Evolutionary conservation across 2,329 filamentous ascomycete species (phyloP).

Genomic region (Neofusicoccum umdonicola): DNA sequence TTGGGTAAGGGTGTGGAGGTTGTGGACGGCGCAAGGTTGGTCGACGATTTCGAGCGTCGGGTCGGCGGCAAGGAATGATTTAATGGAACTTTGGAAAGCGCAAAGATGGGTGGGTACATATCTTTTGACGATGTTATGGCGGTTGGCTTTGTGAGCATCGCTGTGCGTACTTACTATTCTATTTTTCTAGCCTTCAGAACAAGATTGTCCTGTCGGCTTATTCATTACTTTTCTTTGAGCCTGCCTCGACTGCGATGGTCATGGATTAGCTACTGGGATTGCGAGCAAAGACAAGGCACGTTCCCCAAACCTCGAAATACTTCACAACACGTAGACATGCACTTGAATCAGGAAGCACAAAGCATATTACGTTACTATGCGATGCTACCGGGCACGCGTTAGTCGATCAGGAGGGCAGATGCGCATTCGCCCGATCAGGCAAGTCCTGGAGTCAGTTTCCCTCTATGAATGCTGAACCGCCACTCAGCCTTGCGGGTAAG

Average conservation of each 20-base stretch:
- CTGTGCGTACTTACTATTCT: background rate
- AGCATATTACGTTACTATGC: background rate
- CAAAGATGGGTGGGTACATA: background rate
- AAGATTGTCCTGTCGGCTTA: background rate
- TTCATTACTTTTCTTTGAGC: background rate
- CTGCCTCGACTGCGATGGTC: background rate
- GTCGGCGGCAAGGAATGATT: conserved; percentile 59
- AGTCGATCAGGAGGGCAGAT: background rate
- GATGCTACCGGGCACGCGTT: too few relatives aligned
- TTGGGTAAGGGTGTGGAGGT: conserved; percentile 84
- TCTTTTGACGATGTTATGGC: background rate
- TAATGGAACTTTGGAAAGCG: background rate
- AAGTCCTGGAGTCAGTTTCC: background rate
- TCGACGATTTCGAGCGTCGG: conserved; percentile 82
- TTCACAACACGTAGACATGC: too few relatives aligned
- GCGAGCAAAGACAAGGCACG: too few relatives aligned
- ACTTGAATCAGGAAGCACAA: too few relatives aligned
- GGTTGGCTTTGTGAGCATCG: background rate
- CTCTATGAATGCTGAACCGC: background rate
- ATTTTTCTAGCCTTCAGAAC: background rate
- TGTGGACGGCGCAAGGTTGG: conserved; percentile 76
- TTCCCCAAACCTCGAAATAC: too few relatives aligned
- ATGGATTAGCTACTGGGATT: too few relatives aligned
- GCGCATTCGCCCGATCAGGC: background rate
- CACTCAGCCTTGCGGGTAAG: too few relatives aligned